Conservation (phyloP, 805 yeast genomes). For the Candida silvatica region DNA sequence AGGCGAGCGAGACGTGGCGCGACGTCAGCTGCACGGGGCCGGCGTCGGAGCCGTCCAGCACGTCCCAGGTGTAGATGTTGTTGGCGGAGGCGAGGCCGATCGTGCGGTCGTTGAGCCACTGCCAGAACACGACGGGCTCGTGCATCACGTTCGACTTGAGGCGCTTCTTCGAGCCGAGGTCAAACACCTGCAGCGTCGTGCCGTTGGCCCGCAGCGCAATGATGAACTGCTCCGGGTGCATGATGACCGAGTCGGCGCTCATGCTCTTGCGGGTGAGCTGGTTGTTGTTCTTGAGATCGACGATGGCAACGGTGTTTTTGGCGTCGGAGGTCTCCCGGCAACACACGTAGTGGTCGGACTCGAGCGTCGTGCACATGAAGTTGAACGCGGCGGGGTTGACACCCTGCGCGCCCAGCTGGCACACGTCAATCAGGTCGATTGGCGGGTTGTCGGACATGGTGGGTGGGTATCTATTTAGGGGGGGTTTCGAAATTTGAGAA, state of each 20-base stretch:
- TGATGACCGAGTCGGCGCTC: conserved; percentile 95
- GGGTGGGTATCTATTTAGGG: no score
- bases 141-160: conserved; percentile 78
- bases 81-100: conserved; percentile 82
- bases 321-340: conserved; percentile 54
- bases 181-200: conserved; percentile 90
- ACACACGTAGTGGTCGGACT: conserved; percentile 86
- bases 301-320: conserved; percentile 89
- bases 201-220: conserved; percentile 95
- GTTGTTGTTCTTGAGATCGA: conserved; percentile 74
- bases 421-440: conserved; percentile 92
- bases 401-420: conserved; percentile 80
- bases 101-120: conserved; percentile 69
- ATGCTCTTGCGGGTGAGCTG: conserved; percentile 82
- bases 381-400: conserved; percentile 80
- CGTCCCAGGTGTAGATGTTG: conserved; percentile 71
- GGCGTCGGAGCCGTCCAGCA: conserved; percentile 70
- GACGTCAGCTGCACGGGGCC: conserved; percentile 80
- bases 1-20: conserved; percentile 71
- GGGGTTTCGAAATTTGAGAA: no score
- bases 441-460: conserved; percentile 60
- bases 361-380: conserved; percentile 89
- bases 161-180: conserved; percentile 79
- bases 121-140: conserved; percentile 93
- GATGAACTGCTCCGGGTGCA: conserved; percentile 86